Evolutionary conservation across 202 grass and related monocot species (phyloP), one percentile per base, ranked within the genome.

Genomic region (Saccharum hybrid): DNA sequence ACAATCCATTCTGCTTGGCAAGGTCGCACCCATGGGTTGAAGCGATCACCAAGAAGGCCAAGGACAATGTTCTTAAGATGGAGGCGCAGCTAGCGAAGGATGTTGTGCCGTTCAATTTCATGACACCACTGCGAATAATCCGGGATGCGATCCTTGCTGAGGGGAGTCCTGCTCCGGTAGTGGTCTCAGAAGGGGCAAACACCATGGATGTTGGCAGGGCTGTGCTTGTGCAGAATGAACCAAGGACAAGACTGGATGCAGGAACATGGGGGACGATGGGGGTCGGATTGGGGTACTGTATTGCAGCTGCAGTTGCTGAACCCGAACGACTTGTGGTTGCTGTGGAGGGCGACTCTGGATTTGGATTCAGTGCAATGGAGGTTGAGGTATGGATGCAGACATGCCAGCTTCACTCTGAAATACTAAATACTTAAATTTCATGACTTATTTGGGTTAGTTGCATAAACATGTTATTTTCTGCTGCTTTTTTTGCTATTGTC

Each of bases 221-320:
- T 72, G 96, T 98, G 66, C 85, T 98, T 85, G 89, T 98, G 82
- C 96, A 98, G 83, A 93, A 91, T 81, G 96, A 98, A 63, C 96
- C 96, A 4, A 82, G 96, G 78, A 94, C 96, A 43, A 94, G 96
- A 85, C 49, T 96, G 82, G 96, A 98, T 89, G 96, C 96, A 43
- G 96, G 96, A 18, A 98, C 96, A 42, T 98, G 96, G 93, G 96
- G 96, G 7, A 98, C 96, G 8, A 98, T 98, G 91, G 96, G 91
- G 3, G 96, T 98, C 1, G 96, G 96, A 18, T 84, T 98, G 76
- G 96, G 96, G 36, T 98, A 94, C 78, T 98, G 96, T 77, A 83
- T 98, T 82, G 96, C 96, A 12, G 91, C 89, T 64, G 93, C 96
- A 43, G 87, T 93, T 51, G 87, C 96, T 39, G 88, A 85, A 52